Conservation (phyloP, 306 rosid species). For the Sindora glabra region DNA sequence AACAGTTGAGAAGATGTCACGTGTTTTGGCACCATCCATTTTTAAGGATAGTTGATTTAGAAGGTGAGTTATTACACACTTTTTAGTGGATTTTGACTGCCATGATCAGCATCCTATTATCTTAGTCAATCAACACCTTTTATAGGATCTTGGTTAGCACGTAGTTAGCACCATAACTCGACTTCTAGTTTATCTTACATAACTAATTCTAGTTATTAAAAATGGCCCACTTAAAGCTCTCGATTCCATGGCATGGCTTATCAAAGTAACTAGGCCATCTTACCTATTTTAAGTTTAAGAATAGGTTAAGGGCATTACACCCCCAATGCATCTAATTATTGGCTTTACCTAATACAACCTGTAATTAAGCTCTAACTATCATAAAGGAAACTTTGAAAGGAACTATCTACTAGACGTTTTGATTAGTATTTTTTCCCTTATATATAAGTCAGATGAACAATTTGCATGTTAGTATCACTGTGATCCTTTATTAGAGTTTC, state of each 20-base stretch:
- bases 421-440: constrained; percentile 20
- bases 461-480: constrained; percentile 13
- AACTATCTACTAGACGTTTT: constrained; percentile 17
- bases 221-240: background rate
- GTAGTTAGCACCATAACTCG: background rate
- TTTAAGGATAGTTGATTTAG: background rate
- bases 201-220: background rate
- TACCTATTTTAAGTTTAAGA: background rate
- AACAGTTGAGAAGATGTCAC: background rate
- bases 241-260: background rate
- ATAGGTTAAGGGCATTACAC: background rate
- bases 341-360: background rate
- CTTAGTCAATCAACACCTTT: background rate
- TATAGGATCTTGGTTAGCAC: background rate
- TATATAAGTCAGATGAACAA: constrained; percentile 10
- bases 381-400: background rate
- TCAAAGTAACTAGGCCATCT: background rate
- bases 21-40: background rate
- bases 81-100: background rate
- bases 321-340: background rate
- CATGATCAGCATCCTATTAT: background rate
- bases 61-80: background rate
- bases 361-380: background rate
- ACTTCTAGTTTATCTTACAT: background rate
- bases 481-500: constrained; percentile 10